These are phyloP conservation scores for Mortierella sp. DNA, from an alignment of 371 early-diverging fungal genomes.

Conservation along the genomic window DNA sequence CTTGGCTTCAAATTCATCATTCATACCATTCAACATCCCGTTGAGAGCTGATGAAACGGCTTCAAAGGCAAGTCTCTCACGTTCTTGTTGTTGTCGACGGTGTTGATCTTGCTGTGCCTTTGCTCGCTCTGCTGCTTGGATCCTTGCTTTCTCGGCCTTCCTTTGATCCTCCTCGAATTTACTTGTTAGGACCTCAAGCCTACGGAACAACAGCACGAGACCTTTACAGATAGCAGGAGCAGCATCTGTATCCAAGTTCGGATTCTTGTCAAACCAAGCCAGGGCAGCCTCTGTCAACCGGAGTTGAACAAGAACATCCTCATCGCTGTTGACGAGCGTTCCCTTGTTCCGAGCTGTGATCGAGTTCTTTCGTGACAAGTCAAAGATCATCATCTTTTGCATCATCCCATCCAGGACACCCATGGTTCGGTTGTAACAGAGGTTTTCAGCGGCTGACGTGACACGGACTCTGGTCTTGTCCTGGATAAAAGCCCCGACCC, in stretches of 20 bases:
- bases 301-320: slow-evolving; percentile 47
- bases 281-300: slow-evolving; percentile 48
- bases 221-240: slow-evolving; percentile 47
- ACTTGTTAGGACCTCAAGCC: slow-evolving; percentile 44
- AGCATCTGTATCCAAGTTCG: slow-evolving; percentile 50
- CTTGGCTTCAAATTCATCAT: slow-evolving; percentile 45
- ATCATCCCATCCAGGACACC: slow-evolving; percentile 51
- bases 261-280: slow-evolving; percentile 49
- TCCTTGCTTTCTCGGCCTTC: slow-evolving; percentile 25
- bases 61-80: slow-evolving; percentile 37
- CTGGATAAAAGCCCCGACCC: slow-evolving; percentile 50
- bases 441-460: slow-evolving; percentile 46
- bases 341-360: slow-evolving; percentile 49
- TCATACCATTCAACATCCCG: slow-evolving; percentile 22
- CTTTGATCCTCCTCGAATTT: slow-evolving; percentile 44
- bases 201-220: slow-evolving; percentile 39
- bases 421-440: slow-evolving; percentile 49
- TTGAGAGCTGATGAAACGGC: slow-evolving; percentile 40
- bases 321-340: slow-evolving; percentile 37
- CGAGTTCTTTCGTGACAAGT: slow-evolving; percentile 51
- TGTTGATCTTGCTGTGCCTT: slow-evolving; percentile 15
- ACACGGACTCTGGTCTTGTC: slow-evolving; percentile 47
- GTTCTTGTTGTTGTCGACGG: slow-evolving; percentile 35
- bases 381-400: slow-evolving; percentile 59
- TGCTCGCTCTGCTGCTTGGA: slow-evolving; percentile 17